Evolutionary conservation across 306 rosid species (phyloP).

Genomic region (Ammopiptanthus mongolicus): DNA sequence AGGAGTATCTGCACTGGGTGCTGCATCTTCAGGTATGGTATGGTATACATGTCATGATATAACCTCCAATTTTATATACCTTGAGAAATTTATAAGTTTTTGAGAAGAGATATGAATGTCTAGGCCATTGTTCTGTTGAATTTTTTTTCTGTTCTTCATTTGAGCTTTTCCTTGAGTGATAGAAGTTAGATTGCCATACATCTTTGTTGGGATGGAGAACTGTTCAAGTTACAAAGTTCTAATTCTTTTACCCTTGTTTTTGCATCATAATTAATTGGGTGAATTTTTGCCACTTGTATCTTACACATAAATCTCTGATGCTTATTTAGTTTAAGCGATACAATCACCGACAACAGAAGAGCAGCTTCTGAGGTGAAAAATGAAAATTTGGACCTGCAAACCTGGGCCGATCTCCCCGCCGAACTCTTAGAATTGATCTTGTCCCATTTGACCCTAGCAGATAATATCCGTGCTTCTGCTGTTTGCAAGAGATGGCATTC

Average conservation of each 20-base stretch:
- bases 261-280: neutral
- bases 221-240: neutral
- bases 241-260: neutral
- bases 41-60: neutral
- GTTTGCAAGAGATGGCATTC: slow-evolving; percentile 76
- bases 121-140: neutral
- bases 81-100: neutral
- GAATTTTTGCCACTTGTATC: neutral
- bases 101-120: neutral
- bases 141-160: neutral
- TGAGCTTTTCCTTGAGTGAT: slow-evolving; percentile 4
- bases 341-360: slow-evolving; percentile 22
- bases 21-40: no score
- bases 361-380: slow-evolving; percentile 22
- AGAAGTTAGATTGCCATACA: neutral
- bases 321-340: slow-evolving; percentile 50
- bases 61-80: neutral
- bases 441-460: slow-evolving; percentile 39
- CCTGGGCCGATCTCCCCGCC: slow-evolving; percentile 65
- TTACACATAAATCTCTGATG: neutral
- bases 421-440: slow-evolving; percentile 59
- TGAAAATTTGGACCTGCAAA: slow-evolving; percentile 40
- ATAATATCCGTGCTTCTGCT: slow-evolving; percentile 56
- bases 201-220: neutral
- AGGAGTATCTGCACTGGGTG: no score